Evolutionary conservation across 306 rosid genomes (phyloP).

Genomic region (Casuarina cunninghamiana): DNA sequence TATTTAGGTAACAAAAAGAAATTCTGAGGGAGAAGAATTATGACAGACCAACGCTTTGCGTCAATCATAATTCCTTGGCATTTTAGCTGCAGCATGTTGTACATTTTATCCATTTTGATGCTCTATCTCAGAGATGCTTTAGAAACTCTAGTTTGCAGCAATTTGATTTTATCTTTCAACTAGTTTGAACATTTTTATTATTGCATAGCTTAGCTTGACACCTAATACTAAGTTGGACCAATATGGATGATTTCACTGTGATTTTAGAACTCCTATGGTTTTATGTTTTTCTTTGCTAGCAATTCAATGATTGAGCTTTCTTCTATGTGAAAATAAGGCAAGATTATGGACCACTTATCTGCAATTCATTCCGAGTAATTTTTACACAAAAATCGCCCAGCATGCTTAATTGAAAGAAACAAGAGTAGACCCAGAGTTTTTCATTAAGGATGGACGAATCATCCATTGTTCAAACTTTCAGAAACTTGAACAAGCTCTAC

Average conservation of each 20-base stretch:
- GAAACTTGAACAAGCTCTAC: neutral
- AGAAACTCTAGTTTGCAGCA: neutral
- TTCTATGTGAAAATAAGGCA: neutral
- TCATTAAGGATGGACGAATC: neutral
- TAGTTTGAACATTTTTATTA: neutral
- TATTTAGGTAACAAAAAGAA: neutral
- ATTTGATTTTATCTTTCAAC: neutral
- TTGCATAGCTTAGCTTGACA: neutral
- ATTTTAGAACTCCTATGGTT: neutral
- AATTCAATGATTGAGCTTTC: neutral
- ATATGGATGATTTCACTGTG: neutral
- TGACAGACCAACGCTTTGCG: neutral
- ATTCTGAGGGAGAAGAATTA: neutral
- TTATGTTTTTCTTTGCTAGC: neutral
- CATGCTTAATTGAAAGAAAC: neutral
- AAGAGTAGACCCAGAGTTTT: neutral
- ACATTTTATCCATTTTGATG: neutral
- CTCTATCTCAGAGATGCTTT: too few species aligned
- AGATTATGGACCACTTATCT: neutral
- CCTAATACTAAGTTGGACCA: constrained; percentile 8
- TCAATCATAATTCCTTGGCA: too few species aligned
- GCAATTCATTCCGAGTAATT: neutral
- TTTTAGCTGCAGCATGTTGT: neutral
- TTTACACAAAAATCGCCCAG: neutral
- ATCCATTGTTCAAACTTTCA: neutral